These are phyloP conservation scores for Penicillium corylophilum DNA, from an alignment of 2,329 filamentous ascomycete genomes.

Conservation along the genomic window DNA sequence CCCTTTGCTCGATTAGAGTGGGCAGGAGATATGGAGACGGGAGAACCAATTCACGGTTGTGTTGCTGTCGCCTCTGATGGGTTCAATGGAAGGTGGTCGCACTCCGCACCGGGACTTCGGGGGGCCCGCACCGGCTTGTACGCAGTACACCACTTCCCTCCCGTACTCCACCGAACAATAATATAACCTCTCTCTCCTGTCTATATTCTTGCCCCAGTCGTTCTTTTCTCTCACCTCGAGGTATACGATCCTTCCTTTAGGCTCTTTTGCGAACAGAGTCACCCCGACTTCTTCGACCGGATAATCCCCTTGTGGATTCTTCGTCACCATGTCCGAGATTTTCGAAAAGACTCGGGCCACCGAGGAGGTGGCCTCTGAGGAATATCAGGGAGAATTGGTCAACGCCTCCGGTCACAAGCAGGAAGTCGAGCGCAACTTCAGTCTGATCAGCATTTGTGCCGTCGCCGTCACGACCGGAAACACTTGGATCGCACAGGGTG, in stretches of 20 bases:
- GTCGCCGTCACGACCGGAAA: constrained; percentile 64
- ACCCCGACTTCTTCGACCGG: not conserved
- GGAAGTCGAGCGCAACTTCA: constrained; percentile 63
- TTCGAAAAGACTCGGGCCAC: constrained; percentile 25
- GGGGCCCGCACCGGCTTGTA: not conserved
- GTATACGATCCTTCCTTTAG: not conserved
- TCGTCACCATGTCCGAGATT: constrained; percentile 9
- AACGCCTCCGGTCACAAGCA: constrained; percentile 66
- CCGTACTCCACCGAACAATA: constrained; percentile 9
- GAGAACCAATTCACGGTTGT: constrained; percentile 10
- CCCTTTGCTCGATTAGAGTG: constrained; percentile 12
- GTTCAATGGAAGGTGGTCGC: not conserved
- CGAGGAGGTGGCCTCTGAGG: constrained; percentile 25
- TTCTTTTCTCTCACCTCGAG: not conserved
- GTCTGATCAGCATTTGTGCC: constrained; percentile 59
- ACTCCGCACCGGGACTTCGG: not conserved
- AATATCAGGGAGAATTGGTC: constrained; percentile 45
- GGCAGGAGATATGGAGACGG: constrained; percentile 9
- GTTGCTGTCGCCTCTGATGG: not conserved
- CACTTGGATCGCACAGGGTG: constrained; percentile 64
- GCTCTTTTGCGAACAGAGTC: not conserved
- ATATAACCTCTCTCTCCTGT: constrained; percentile 10
- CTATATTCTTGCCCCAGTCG: not conserved
- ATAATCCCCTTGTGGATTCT: not conserved
- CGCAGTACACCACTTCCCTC: not conserved